phyloP scores from a whole-genome alignment of 352 stramenopile genomes.

The Achlya hypogyna region DNA sequence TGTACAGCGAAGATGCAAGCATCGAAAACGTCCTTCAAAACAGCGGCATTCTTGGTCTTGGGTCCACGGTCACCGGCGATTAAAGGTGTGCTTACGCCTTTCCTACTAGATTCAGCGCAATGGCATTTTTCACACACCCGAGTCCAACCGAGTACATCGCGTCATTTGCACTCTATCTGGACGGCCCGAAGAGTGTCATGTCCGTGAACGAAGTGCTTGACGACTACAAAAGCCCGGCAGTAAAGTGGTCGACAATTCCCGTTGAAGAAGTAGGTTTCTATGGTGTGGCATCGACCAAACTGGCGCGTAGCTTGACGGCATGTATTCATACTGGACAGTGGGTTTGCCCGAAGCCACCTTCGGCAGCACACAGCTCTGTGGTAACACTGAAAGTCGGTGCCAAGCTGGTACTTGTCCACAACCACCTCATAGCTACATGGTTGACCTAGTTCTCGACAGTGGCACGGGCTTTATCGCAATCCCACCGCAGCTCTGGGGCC shows the following conservation, averaged over 20 bases:
- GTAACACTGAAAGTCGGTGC: slow-evolving; percentile 9
- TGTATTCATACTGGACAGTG: slow-evolving; percentile 16
- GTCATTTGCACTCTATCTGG: slow-evolving; percentile 6
- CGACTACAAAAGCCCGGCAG: background rate
- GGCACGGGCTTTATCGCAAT: slow-evolving; percentile 17
- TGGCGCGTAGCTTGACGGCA: background rate
- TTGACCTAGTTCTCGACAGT: slow-evolving; percentile 14
- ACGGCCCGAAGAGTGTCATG: background rate
- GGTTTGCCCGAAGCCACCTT: slow-evolving; percentile 8
- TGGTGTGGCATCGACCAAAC: background rate
- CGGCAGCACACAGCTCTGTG: slow-evolving; percentile 10
- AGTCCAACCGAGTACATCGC: slow-evolving; percentile 8
- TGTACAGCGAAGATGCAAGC: slow-evolving; percentile 12
- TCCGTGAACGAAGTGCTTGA: slow-evolving; percentile 13
- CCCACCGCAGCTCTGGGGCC: background rate
- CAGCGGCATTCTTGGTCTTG: slow-evolving; percentile 17
- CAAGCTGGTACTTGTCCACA: background rate
- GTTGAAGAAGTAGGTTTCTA: slow-evolving; percentile 9
- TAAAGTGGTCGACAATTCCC: slow-evolving; percentile 4
- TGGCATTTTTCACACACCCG: slow-evolving; percentile 11
- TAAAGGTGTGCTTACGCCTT: background rate
- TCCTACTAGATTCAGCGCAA: slow-evolving; percentile 5
- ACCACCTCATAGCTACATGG: background rate
- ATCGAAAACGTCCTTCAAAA: slow-evolving; percentile 13
- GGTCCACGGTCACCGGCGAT: background rate